These are phyloP conservation scores for Lanmaoa rubissima DNA, from an alignment of 768 basidiomycete genomes.

Conservation along the genomic window DNA sequence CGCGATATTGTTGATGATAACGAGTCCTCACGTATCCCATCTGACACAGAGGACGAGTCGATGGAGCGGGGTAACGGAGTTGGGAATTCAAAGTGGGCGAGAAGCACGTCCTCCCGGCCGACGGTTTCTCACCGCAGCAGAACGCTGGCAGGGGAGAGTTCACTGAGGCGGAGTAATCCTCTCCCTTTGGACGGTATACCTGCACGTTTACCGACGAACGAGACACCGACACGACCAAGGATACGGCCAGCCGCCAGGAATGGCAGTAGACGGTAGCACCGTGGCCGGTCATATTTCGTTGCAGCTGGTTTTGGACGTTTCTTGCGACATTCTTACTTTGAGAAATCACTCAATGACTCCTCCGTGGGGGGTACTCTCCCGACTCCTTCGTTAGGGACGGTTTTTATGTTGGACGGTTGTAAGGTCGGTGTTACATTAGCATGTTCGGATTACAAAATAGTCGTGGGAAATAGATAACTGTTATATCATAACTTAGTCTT, in stretches of 20 bases:
- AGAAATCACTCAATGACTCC: background rate
- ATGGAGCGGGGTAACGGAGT: constrained; percentile 31
- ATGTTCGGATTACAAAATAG: constrained; percentile 12
- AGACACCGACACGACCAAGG: constrained; percentile 64
- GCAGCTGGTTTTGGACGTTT: constrained; percentile 9
- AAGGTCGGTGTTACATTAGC: background rate
- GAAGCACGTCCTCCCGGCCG: constrained; percentile 21
- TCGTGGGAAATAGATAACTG: constrained; percentile 28
- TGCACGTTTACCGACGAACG: constrained; percentile 41
- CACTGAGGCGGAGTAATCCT: constrained; percentile 26
- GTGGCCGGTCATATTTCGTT: background rate
- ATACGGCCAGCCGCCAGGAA: constrained; percentile 40
- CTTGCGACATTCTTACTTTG: constrained; percentile 8
- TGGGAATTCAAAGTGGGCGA: constrained; percentile 32
- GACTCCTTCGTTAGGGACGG: constrained; percentile 11
- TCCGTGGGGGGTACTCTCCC: constrained; percentile 2
- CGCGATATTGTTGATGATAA: constrained; percentile 29
- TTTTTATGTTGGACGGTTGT: constrained; percentile 11
- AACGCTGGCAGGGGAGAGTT: constrained; percentile 19
- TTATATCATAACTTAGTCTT: constrained; percentile 9
- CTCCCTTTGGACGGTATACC: constrained; percentile 34
- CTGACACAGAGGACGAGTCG: constrained; percentile 32
- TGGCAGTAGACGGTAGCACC: constrained; percentile 44
- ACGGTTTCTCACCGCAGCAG: constrained; percentile 17
- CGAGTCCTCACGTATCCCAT: constrained; percentile 24